A percentile compares a stretch with the other conserved stretches of the same genome.
phyloP scores from a whole-genome alignment of 768 basidiomycete species.

The Trametes cubensis region DNA sequence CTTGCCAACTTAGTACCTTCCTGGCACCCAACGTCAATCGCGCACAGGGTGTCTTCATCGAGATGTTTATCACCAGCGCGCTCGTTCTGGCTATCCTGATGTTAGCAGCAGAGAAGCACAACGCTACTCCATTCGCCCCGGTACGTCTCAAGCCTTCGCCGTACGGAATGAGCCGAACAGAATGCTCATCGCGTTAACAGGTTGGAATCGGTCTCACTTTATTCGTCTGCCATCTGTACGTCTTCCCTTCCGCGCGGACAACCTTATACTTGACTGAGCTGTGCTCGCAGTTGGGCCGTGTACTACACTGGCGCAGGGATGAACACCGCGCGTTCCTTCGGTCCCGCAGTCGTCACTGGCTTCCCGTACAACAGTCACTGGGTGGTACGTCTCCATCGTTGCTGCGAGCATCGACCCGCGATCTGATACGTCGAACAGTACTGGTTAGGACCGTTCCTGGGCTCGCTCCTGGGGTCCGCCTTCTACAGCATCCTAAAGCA shows the following conservation, averaged over 20 bases:
- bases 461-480: constrained; percentile 58
- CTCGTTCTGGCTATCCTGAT: constrained; percentile 69
- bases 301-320: constrained; percentile 67
- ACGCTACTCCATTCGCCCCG: constrained; percentile 68
- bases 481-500: constrained; percentile 62
- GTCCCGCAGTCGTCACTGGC: constrained; percentile 67
- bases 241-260: constrained; percentile 1
- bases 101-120: constrained; percentile 73
- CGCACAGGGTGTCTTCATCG: constrained; percentile 68
- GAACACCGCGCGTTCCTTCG: constrained; percentile 73
- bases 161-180: not conserved
- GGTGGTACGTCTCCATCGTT: constrained; percentile 50
- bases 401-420: not conserved
- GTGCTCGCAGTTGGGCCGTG: constrained; percentile 51
- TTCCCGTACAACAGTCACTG: constrained; percentile 58
- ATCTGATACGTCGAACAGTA: constrained; percentile 43
- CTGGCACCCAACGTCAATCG: constrained; percentile 49
- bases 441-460: constrained; percentile 72
- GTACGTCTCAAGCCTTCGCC: constrained; percentile 35
- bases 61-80: constrained; percentile 67
- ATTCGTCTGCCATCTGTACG: constrained; percentile 63
- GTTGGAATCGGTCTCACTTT: constrained; percentile 68
- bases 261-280: not conserved
- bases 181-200: constrained; percentile 33
- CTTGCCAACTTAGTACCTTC: constrained; percentile 44